Base-by-base conservation (phyloP, 2,329 filamentous ascomycete species). In the Botrytis aclada region DNA sequence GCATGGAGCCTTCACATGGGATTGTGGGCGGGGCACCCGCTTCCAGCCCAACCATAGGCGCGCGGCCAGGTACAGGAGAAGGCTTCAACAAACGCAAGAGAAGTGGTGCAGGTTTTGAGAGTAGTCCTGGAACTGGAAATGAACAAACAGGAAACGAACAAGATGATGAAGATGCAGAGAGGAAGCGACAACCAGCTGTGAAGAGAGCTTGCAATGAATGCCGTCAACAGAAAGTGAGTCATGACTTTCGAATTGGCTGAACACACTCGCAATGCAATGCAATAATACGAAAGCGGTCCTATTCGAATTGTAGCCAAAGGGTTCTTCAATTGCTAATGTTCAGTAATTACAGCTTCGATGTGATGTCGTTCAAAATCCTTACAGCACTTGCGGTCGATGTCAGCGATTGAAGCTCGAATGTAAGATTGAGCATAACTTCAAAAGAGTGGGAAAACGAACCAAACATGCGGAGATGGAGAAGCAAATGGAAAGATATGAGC, bases 361-460 rank as follows among this genome's bases (percentile, higher is more conserved):
- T 86, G 92, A 95, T 85, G 93, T 95, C 77, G 86, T 93, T 77
- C 92, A 94, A 83, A 92, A 93, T 41, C 92, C 92, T 29, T 95
- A 94, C 81, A 88, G 89, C 78, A 89, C 89, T 78, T 96, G 93
- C 84, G 90, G 90, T 71, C 88, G 93, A 72, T 96, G 93, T 83
- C 88, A 88, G 80, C 92, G 93, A 78, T 88, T 95, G 80, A 93
- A 92, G 82, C 89, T 95, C 74, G 88, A 91, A 75, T 96, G 93
- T 86, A 93, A 93, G 82, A 95, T 96, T 82, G 92, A 95, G 82
- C 93, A 92, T 79, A 94, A 94, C 82, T 95, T 95, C 84, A 95
- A 94, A 86, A 90, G 93, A 77, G 86, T 95, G 29, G 92, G 93
- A 75, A 96, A 96, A 84, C 88, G 93, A 60, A 92, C 89, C 76